Evolutionary conservation across 2,329 filamentous ascomycete genomes (phyloP).

Genomic region (Lecanicillium sp.): DNA sequence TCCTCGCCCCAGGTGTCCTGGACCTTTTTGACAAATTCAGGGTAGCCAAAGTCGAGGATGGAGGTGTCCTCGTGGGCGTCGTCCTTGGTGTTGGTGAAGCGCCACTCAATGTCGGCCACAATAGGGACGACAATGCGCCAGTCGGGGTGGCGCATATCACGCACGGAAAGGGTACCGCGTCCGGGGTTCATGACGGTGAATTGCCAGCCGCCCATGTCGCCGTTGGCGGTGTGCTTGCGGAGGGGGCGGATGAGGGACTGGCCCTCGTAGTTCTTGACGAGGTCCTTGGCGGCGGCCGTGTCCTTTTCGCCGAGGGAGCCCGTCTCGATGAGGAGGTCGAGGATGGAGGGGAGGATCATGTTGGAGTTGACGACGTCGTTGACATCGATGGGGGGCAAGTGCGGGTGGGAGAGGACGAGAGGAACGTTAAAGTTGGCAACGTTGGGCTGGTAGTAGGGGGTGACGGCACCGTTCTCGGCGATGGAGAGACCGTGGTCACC

Average conservation of each 20-base stretch:
- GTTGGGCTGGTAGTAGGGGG: conserved; percentile 29
- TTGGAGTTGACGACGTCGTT: conserved; percentile 27
- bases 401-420: conserved; percentile 27
- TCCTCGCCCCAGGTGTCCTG: conserved; percentile 21
- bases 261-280: conserved; percentile 29
- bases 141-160: conserved; percentile 25
- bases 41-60: conserved; percentile 23
- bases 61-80: conserved; percentile 26
- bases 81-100: conserved; percentile 23
- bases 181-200: conserved; percentile 30
- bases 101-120: conserved; percentile 27
- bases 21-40: conserved; percentile 16
- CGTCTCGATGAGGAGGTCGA: conserved; percentile 29
- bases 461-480: conserved; percentile 24
- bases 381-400: conserved; percentile 26
- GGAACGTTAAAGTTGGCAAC: conserved; percentile 29
- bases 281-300: conserved; percentile 21
- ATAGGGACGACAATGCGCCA: conserved; percentile 28
- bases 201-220: conserved; percentile 26
- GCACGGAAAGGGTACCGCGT: conserved; percentile 27
- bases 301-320: conserved; percentile 25
- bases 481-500: conserved; percentile 30
- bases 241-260: conserved; percentile 29
- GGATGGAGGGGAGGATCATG: conserved; percentile 29
- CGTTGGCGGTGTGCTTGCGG: conserved; percentile 15